Evolutionary conservation across 208 protist species (phyloP).

Genomic region (Strigomonas galati): DNA sequence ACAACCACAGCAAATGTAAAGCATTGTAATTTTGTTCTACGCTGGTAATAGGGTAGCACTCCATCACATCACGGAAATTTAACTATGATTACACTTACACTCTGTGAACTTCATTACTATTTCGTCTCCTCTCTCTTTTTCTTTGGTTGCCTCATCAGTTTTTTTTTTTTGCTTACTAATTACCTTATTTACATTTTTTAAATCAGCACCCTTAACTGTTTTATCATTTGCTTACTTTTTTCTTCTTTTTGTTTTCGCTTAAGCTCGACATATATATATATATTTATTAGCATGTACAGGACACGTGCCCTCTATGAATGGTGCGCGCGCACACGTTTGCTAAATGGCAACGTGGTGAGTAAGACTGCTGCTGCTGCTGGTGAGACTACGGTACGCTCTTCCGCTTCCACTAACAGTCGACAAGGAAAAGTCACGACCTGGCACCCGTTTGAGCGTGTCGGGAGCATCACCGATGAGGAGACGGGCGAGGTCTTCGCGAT

Average conservation of each 20-base stretch:
- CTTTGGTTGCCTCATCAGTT: background rate
- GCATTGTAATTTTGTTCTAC: too few species aligned
- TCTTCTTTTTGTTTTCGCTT: slow-evolving; percentile 4
- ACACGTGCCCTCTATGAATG: background rate
- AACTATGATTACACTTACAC: too few species aligned
- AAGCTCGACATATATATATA: slow-evolving; percentile 1
- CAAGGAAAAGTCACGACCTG: slow-evolving; percentile 56
- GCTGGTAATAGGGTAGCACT: too few species aligned
- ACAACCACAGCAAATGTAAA: too few species aligned
- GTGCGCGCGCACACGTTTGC: background rate
- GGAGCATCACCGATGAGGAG: slow-evolving; percentile 49
- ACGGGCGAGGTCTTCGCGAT: slow-evolving; percentile 55
- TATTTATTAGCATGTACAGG: background rate
- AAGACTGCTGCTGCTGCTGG: background rate
- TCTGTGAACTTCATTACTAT: background rate
- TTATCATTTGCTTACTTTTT: background rate
- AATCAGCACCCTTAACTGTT: too few species aligned
- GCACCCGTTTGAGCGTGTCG: slow-evolving; percentile 77
- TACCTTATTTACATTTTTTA: too few species aligned
- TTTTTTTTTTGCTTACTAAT: slow-evolving; percentile 8
- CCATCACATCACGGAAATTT: too few species aligned
- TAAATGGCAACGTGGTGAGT: background rate
- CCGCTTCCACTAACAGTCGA: slow-evolving; percentile 8
- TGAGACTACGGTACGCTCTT: background rate
- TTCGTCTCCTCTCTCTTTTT: background rate